Conservation (phyloP, 2,329 filamentous ascomycete genomes). For the Hymenoscyphus fructigenus region DNA sequence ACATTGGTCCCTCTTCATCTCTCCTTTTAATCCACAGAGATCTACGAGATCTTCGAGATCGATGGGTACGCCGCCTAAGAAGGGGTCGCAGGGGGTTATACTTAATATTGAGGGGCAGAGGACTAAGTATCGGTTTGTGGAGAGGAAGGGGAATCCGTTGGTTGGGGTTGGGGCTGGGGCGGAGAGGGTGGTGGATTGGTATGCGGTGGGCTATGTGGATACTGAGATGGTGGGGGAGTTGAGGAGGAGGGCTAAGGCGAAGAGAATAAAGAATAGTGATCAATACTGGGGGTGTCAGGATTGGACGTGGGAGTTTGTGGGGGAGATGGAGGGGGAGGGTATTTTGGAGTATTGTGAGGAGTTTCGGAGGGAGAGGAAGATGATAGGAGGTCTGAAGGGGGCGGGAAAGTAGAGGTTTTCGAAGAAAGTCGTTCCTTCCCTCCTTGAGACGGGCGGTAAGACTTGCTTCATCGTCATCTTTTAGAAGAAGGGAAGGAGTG, state of each 20-base stretch:
- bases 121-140: background rate
- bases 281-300: background rate
- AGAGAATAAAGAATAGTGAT: background rate
- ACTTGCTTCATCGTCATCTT: too few species aligned
- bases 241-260: background rate
- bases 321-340: background rate
- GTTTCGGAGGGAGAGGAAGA: constrained; percentile 3
- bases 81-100: background rate
- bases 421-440: too few species aligned
- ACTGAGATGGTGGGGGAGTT: background rate
- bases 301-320: background rate
- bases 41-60: too few species aligned
- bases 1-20: background rate
- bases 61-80: too few species aligned
- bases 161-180: too few species aligned
- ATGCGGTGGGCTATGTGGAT: background rate
- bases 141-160: too few species aligned
- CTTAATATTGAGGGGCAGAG: background rate
- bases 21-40: too few species aligned
- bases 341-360: background rate
- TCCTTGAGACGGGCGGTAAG: too few species aligned
- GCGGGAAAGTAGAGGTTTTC: background rate
- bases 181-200: background rate
- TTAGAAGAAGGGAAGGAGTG: too few species aligned
- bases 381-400: background rate